A percentile compares a stretch with the other conserved stretches of the same genome.
phyloP scores from a whole-genome alignment of 2,329 filamentous ascomycete species.

The Harringtonia lauricola region DNA sequence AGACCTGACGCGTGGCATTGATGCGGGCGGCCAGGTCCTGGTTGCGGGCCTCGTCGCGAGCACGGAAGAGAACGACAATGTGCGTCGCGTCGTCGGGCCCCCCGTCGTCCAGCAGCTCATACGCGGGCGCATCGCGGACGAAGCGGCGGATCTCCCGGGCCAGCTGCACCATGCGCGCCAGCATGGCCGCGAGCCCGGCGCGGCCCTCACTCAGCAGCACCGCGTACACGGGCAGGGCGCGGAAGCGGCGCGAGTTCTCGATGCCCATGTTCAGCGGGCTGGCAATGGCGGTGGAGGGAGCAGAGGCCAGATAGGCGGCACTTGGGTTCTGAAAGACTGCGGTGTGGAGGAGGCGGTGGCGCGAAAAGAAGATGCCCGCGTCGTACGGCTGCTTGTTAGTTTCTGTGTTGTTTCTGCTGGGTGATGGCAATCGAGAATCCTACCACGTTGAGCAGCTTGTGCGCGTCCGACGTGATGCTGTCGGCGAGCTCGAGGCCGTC shows the following conservation, averaged over 20 bases:
- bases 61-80: conserved; percentile 14
- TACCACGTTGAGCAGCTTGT: conserved; percentile 87
- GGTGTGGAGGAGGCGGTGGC: conserved; percentile 44
- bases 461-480: conserved; percentile 75
- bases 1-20: conserved; percentile 64
- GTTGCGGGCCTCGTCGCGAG: conserved; percentile 55
- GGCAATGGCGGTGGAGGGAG: conserved; percentile 35
- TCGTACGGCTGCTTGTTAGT: conserved; percentile 58
- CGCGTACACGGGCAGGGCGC: conserved; percentile 81
- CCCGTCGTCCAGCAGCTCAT: conserved; percentile 46
- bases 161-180: conserved; percentile 61
- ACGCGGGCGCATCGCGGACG: conserved; percentile 48
- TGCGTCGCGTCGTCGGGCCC: conserved; percentile 19
- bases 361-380: conserved; percentile 78
- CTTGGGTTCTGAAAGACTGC: conserved; percentile 73
- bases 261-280: conserved; percentile 79
- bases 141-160: conserved; percentile 56
- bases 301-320: conserved; percentile 61
- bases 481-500: conserved; percentile 71
- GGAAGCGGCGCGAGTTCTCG: conserved; percentile 85
- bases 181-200: conserved; percentile 55
- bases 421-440: too few species aligned
- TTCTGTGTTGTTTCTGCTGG: not conserved
- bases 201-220: conserved; percentile 65
- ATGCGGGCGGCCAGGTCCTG: conserved; percentile 56